Conservation (phyloP, 345 rosid species). For the Eucalyptus polyanthemos region DNA sequence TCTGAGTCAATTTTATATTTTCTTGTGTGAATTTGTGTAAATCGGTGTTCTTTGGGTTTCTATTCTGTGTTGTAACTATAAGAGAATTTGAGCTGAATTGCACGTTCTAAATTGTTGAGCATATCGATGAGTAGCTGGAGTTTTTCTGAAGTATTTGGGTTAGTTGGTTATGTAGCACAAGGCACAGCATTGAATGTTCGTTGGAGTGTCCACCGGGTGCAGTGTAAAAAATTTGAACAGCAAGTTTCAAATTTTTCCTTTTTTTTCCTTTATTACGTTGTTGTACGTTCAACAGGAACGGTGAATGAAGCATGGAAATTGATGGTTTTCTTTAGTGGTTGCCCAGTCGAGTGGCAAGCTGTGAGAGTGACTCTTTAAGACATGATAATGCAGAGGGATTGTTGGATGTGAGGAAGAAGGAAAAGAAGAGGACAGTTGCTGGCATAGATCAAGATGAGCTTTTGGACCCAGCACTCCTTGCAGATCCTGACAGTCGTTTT, state of each 20-base stretch:
- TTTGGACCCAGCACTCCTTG: conserved; percentile 47
- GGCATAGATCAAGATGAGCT: conserved; percentile 67
- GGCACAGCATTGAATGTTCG: neutral
- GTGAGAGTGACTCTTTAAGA: neutral
- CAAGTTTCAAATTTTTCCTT: neutral
- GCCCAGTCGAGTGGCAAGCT: neutral
- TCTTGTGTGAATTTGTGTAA: neutral
- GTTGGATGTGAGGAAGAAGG: conserved; percentile 16
- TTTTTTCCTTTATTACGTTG: neutral
- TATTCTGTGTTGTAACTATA: neutral
- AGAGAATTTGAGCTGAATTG: neutral
- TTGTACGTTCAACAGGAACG: neutral
- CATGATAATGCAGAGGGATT: conserved; percentile 21
- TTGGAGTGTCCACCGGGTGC: neutral
- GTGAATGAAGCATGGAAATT: neutral
- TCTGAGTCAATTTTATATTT: neutral
- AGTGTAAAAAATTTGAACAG: neutral
- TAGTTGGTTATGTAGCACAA: neutral
- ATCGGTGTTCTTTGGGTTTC: neutral
- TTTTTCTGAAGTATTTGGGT: neutral
- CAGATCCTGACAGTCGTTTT: conserved; percentile 83
- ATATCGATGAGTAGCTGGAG: neutral
- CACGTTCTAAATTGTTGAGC: neutral
- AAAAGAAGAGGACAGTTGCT: conserved; percentile 21
- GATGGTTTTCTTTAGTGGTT: neutral